Percentiles rank a stretch among this genome's conserved stretches.
Conservation (phyloP, 2,329 filamentous ascomycete species). For the Aspergillus tubingensis region DNA sequence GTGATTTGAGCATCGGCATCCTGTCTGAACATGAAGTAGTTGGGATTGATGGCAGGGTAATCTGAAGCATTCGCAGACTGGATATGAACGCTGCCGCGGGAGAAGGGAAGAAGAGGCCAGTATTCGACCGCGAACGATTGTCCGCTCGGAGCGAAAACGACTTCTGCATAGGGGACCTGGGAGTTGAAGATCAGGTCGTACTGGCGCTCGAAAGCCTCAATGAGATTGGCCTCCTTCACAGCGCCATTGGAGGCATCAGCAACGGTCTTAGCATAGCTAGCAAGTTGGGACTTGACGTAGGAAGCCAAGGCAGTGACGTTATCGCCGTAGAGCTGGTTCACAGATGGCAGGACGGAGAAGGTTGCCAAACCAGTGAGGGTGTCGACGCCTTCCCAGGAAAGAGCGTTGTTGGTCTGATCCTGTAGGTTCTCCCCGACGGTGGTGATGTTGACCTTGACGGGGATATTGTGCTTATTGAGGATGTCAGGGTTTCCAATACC, state of each 20-base stretch:
- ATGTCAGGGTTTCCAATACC: slow-evolving; percentile 54
- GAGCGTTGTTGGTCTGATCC: slow-evolving; percentile 41
- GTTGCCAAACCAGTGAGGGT: slow-evolving; percentile 23
- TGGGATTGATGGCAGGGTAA: slow-evolving; percentile 29
- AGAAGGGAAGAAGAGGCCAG: slow-evolving; percentile 32
- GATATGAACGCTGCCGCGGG: slow-evolving; percentile 20
- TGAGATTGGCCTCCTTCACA: slow-evolving; percentile 23
- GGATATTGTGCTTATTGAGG: slow-evolving; percentile 29
- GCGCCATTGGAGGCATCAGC: slow-evolving; percentile 27
- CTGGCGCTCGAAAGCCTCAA: slow-evolving; percentile 26
- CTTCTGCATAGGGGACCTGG: slow-evolving; percentile 27
- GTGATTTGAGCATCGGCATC: slow-evolving; percentile 24
- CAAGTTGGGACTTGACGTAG: slow-evolving; percentile 23
- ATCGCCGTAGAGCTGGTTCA: slow-evolving; percentile 28
- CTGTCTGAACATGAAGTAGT: slow-evolving; percentile 31
- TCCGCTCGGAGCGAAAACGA: slow-evolving; percentile 24
- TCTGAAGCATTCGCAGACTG: slow-evolving; percentile 21
- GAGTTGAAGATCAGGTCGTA: slow-evolving; percentile 30
- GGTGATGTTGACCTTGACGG: slow-evolving; percentile 31
- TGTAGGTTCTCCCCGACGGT: slow-evolving; percentile 54
- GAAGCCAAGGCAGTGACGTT: slow-evolving; percentile 20
- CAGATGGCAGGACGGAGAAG: slow-evolving; percentile 25
- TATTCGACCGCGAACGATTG: slow-evolving; percentile 23
- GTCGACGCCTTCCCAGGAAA: slow-evolving; percentile 18
- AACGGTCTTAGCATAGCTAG: slow-evolving; percentile 25